A percentile compares a stretch with the other conserved stretches of the same genome.
Evolutionary conservation across 2,329 filamentous ascomycete genomes (phyloP).

Genomic region (Talaromyces funiculosus): DNA sequence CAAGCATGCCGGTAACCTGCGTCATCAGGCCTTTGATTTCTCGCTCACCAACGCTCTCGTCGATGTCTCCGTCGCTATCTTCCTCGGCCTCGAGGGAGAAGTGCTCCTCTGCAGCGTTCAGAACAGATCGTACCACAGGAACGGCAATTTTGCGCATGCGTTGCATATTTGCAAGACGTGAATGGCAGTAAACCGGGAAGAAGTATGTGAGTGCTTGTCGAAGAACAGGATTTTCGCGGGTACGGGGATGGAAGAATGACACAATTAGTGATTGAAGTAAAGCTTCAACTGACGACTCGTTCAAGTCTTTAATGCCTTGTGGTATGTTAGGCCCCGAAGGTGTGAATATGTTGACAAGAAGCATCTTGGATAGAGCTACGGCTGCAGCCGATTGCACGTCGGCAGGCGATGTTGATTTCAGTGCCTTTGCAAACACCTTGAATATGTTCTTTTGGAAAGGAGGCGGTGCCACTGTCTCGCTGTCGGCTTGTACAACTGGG

Average conservation of each 20-base stretch:
- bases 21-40: slow-evolving; percentile 53
- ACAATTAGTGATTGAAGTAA: slow-evolving; percentile 80
- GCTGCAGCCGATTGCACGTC: slow-evolving; percentile 77
- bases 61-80: slow-evolving; percentile 66
- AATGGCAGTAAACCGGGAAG: slow-evolving; percentile 89
- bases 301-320: slow-evolving; percentile 35
- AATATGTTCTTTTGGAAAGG: slow-evolving; percentile 59
- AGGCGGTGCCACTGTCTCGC: slow-evolving; percentile 45
- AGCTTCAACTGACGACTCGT: slow-evolving; percentile 58
- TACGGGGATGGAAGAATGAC: slow-evolving; percentile 84
- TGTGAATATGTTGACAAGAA: slow-evolving; percentile 69
- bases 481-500: slow-evolving; percentile 38
- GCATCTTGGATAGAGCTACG: slow-evolving; percentile 75
- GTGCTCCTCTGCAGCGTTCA: slow-evolving; percentile 54
- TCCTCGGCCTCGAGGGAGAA: slow-evolving; percentile 69
- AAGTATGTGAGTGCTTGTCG: slow-evolving; percentile 89
- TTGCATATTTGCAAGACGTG: slow-evolving; percentile 71
- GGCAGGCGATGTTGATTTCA: slow-evolving; percentile 64
- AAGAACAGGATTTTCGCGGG: slow-evolving; percentile 70
- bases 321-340: slow-evolving; percentile 50
- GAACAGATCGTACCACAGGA: slow-evolving; percentile 66
- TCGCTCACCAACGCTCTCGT: slow-evolving; percentile 68
- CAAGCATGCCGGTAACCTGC: slow-evolving; percentile 70
- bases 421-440: slow-evolving; percentile 78
- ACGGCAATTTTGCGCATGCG: slow-evolving; percentile 72